Evolutionary conservation across 371 early-diverging fungal species (phyloP), one percentile per base, ranked within the genome.

Genomic region (Batrachochytrium dendrobatidis): DNA sequence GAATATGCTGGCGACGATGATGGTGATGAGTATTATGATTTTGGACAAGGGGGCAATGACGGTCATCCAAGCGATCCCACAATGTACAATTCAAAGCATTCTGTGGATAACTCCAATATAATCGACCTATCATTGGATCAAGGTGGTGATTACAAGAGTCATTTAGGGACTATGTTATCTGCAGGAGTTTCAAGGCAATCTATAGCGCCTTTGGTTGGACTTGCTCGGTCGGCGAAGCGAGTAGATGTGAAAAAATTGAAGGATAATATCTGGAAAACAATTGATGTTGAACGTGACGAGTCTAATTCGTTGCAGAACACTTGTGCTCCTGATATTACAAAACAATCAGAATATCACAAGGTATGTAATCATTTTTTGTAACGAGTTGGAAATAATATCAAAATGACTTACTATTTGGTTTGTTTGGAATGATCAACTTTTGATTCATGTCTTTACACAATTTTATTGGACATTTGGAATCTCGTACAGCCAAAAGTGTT

Each of bases 171-270:
- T 39, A 39, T 39, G 39, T 20, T 20, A 39, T 15, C 39, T 12
- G 39, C 39, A 15, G 39, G n/a, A n/a, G 39, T 39, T n/a, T n/a
- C 12, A n/a, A 39, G 39, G n/a, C 39, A 39, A n/a, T 12, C 39
- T 15, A n/a, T 39, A 29, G 25, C 8, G 49, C 49, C 49, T 7
- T 63, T 63, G 24, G 80, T 95, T 55, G 88, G 84, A 62, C 95
- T 89, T 62, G 89, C 94, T 22, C 79, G 83, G 55, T 83, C 81
- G 10, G 92, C 94, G 52, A 98, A 98, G 74, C 79, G 88, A 43
- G 94, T 95, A 1, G 94, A 98, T 72, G 94, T 98, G 32, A 91
- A 89, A 72, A 81, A 81, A 62, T 78, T 98, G 43, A 98, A 98
- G 68, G 93, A 94, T 34, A 93, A 92, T 70, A 70, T 98, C 24